Conservation (phyloP, 345 rosid genomes). For the Arabidopsis suecica region DNA sequence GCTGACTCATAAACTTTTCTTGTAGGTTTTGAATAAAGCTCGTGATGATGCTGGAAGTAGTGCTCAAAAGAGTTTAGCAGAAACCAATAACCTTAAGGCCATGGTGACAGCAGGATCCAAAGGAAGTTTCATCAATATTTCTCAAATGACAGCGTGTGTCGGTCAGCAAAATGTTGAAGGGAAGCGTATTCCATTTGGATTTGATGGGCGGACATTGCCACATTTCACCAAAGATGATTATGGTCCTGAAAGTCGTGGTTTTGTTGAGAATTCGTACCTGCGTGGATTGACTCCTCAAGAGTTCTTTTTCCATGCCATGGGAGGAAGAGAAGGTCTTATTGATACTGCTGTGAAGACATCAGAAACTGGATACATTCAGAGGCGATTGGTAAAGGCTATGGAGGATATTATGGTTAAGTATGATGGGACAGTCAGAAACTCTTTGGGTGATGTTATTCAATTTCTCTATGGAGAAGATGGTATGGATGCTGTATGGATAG, state of each 20-base stretch:
- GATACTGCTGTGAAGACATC: slow-evolving; percentile 99
- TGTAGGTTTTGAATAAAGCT: slow-evolving; percentile 89
- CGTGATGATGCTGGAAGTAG: slow-evolving; percentile 99
- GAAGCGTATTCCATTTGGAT: slow-evolving; percentile 95
- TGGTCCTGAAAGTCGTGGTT: slow-evolving; percentile 99
- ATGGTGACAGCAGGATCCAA: slow-evolving; percentile 99
- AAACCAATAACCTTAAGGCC: slow-evolving; percentile 97
- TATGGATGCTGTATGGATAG: slow-evolving; percentile 99
- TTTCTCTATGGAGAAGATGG: slow-evolving; percentile 99
- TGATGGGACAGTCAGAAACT: slow-evolving; percentile 97
- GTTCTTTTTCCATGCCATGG: slow-evolving; percentile 99
- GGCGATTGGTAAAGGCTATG: slow-evolving; percentile 98
- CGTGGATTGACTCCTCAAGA: slow-evolving; percentile 99
- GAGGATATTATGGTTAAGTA: slow-evolving; percentile 99
- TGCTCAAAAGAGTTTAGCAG: slow-evolving; percentile 94
- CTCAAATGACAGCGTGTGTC: slow-evolving; percentile 99
- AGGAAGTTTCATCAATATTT: slow-evolving; percentile 97
- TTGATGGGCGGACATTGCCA: slow-evolving; percentile 86
- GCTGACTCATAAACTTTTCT: slow-evolving; percentile 21
- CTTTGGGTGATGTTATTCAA: slow-evolving; percentile 96
- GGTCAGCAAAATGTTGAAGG: slow-evolving; percentile 99
- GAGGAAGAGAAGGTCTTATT: slow-evolving; percentile 99
- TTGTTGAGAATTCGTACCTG: slow-evolving; percentile 95
- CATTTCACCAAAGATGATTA: slow-evolving; percentile 95
- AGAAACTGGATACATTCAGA: slow-evolving; percentile 98